Conservation (phyloP, 305 asterid genomes). For the Solanum hybrid region DNA sequence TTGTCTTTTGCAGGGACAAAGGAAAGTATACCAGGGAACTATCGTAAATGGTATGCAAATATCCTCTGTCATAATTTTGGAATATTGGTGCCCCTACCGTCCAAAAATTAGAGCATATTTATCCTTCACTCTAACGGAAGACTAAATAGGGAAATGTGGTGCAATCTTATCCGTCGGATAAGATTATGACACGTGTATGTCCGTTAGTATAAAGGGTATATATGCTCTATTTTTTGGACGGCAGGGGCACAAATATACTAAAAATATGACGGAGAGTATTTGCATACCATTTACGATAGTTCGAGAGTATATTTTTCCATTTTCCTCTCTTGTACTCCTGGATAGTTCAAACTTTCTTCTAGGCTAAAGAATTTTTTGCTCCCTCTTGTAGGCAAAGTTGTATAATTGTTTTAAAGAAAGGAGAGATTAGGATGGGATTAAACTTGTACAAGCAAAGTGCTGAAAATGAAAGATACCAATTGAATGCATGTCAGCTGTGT, state of each 20-base stretch:
- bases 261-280: fast-evolving
- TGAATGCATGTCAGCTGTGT: neutral
- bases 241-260: fast-evolving
- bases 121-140: too few species aligned
- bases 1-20: neutral
- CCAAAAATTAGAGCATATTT: too few species aligned
- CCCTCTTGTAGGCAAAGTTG: conserved; percentile 1
- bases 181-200: neutral
- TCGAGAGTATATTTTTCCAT: fast-evolving
- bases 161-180: too few species aligned
- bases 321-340: neutral
- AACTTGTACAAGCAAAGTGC: neutral
- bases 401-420: neutral
- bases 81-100: fast-evolving
- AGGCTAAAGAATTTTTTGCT: neutral
- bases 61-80: fast-evolving
- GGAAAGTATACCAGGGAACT: fast-evolving
- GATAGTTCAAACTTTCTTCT: neutral
- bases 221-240: neutral
- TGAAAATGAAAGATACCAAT: neutral
- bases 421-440: neutral
- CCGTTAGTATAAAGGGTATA: too few species aligned
- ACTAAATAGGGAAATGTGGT: too few species aligned
- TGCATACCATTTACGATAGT: too few species aligned
- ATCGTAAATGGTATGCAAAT: too few species aligned